A percentile compares a stretch with the other conserved stretches of the same genome.
These are phyloP conservation scores for Rhizopus microsporus DNA, from an alignment of 371 early-diverging fungal genomes.

Conservation along the genomic window DNA sequence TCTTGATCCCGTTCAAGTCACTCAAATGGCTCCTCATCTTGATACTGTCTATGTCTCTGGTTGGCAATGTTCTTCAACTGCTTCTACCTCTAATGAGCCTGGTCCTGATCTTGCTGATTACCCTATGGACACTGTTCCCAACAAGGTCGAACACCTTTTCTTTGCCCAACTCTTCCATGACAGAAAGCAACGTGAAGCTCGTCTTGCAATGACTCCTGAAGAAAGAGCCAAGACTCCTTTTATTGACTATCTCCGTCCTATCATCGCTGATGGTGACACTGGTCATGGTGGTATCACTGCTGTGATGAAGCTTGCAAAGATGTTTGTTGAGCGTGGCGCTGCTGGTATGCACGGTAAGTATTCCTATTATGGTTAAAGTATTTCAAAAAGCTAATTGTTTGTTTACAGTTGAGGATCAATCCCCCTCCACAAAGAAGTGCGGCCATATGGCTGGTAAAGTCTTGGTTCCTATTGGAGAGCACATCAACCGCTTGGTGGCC, in stretches of 20 bases:
- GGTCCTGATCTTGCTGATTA: slow-evolving; percentile 99
- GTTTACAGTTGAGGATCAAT: slow-evolving; percentile 85
- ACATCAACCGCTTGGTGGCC: slow-evolving; percentile 96
- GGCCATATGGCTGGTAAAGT: slow-evolving; percentile 99
- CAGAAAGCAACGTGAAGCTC: slow-evolving; percentile 92
- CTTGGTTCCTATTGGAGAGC: slow-evolving; percentile 94
- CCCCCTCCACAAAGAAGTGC: slow-evolving; percentile 97
- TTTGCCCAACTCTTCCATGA: slow-evolving; percentile 98
- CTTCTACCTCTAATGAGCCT: slow-evolving; percentile 96
- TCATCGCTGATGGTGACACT: slow-evolving; percentile 98
- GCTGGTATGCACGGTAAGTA: slow-evolving; percentile 81
- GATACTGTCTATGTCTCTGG: slow-evolving; percentile 98
- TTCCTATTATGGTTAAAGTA: not conserved
- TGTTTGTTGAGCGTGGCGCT: slow-evolving; percentile 94
- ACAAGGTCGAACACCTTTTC: slow-evolving; percentile 98
- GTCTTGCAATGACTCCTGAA: slow-evolving; percentile 67
- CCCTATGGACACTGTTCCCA: slow-evolving; percentile 98
- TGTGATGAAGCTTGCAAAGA: slow-evolving; percentile 90
- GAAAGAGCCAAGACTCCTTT: slow-evolving; percentile 75
- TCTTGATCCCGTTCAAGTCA: slow-evolving; percentile 93
- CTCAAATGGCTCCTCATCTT: slow-evolving; percentile 97
- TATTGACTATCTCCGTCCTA: slow-evolving; percentile 92
- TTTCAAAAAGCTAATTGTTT: not conserved
- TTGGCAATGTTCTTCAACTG: slow-evolving; percentile 98
- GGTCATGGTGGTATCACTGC: slow-evolving; percentile 97